Base-by-base conservation (phyloP, 345 rosid genomes). In the Brassica nigra region DNA sequence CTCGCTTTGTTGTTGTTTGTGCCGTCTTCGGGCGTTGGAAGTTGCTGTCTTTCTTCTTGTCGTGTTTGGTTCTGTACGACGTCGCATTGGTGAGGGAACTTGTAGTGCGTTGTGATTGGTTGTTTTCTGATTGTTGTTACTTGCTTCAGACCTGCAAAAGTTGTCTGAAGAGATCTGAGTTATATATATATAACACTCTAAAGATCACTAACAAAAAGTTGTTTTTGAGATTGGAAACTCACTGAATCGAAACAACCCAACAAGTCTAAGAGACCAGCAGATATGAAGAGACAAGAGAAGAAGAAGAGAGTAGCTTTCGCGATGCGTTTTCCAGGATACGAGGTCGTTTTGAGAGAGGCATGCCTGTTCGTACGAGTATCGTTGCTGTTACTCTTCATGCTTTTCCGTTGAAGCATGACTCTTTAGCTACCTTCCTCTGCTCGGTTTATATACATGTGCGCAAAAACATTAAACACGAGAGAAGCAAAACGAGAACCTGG, bases 1-100 rank as follows among this genome's bases (percentile, higher is more conserved):
- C 23, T 58, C 0, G 6, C 2, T 47, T 47, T 47, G 55, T 47
- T 14, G 15, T 44, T 44, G 0, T 12, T 12, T 44, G 54, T 44
- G 54, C 54, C 15, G 54, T 44, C 54, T 44, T 44, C 54, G 54
- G 52, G 12, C 52, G 12, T 44, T 12, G 14, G 64, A 23, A 20
- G 62, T 9, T 66, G 57, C 57, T n/a, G 59, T n/a, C 10, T 49
- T 76, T 18, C 2, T 16, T 9, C 39, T 31, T 61, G 79, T 36
- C 74, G 76, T 74, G 79, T 64, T 61, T 68, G 74, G 70, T 79
- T 79, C 18, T 66, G 6, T 8, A 31, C 54, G 76, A 70, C 55
- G 71, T 52, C 59, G 79, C 83, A 80, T 76, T 62, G 4, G 73
- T 62, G 0, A 86, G 90, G 83, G 86, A 85, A 83, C 71, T 58